These are phyloP conservation scores for Phanerodontia chrysosporium DNA, from an alignment of 768 basidiomycete genomes.

Conservation along the genomic window DNA sequence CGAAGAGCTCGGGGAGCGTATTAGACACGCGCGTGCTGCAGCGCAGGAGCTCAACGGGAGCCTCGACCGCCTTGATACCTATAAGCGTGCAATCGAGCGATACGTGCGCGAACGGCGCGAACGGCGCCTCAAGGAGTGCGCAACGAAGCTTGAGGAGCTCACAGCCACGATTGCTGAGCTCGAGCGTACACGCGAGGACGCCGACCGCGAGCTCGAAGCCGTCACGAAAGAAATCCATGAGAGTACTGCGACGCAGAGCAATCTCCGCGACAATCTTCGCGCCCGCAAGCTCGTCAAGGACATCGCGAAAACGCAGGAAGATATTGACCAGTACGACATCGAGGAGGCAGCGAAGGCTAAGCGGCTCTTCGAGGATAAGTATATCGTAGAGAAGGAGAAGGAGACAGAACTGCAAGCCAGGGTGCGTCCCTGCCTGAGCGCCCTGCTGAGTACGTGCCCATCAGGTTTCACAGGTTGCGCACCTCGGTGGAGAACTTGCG, in stretches of 20 bases:
- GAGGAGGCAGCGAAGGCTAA: constrained; percentile 82
- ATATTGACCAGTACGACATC: constrained; percentile 77
- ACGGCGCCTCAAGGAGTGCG: constrained; percentile 55
- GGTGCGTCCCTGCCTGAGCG: neutral
- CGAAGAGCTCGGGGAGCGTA: constrained; percentile 44
- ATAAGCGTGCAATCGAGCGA: constrained; percentile 62
- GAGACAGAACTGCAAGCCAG: constrained; percentile 73
- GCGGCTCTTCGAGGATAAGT: constrained; percentile 81
- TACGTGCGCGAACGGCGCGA: constrained; percentile 70
- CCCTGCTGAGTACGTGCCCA: too few species aligned
- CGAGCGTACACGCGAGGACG: constrained; percentile 34
- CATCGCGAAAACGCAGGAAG: constrained; percentile 59
- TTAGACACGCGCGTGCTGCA: constrained; percentile 46
- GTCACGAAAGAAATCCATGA: constrained; percentile 80
- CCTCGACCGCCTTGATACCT: constrained; percentile 51
- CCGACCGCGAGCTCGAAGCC: constrained; percentile 42
- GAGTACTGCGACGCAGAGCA: constrained; percentile 62
- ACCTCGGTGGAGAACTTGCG: constrained; percentile 77
- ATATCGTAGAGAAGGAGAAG: constrained; percentile 61
- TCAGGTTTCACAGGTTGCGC: too few species aligned
- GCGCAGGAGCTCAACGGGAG: constrained; percentile 60
- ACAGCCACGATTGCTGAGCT: constrained; percentile 43
- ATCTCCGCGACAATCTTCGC: constrained; percentile 79
- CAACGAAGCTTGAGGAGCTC: constrained; percentile 45
- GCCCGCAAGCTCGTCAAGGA: constrained; percentile 65